Evolutionary conservation across 2,329 filamentous ascomycete genomes (phyloP), one percentile per base, ranked within the genome.

Genomic region (Claviceps capensis): DNA sequence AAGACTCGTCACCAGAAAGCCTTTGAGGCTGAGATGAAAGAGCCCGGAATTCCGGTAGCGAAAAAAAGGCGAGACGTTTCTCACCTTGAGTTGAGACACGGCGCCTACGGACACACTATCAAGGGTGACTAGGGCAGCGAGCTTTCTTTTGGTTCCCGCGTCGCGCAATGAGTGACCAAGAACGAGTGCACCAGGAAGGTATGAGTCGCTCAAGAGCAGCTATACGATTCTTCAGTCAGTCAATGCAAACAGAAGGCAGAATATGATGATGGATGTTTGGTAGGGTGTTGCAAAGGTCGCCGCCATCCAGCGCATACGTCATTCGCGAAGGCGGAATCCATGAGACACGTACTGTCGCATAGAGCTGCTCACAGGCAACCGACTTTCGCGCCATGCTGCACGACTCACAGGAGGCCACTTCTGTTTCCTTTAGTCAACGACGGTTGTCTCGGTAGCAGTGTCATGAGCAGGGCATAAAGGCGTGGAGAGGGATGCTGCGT

Each of bases 141-240:
- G 76, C 72, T 88, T 91, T 72, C 88, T 93, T 59, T 75, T 82
- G 40, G 90, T 88, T 53, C 88, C 88, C 61, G 82, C 85, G 83
- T 98, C 93, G 69, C 88, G 86, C 53, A 98, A 74, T 37, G 93
- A 97, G 72, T 97, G 90, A 55, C 89, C 90, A 57, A 98, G 82
- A 47, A 98, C 90, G 60, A 93, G 81, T 54, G 90, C 91, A 67
- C 93, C 91, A 67, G 93, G 91, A 49, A 98, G 80, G 69, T 98
- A 98, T 56, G 79, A 79, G 71, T 98, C 90, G 72, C 81, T 95
- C 72, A 95, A 75, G 52, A 97, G 81, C 67, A 98, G 86, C 91
- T 96, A 69, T 62, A 57, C 48, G 41, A 36, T 7, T n/a, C 8
- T 37, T 36, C 50, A 45, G 47, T 52, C 47, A 52, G 40, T 37